Evolutionary conservation across 805 yeast genomes (phyloP), one percentile per base, ranked within the genome.

Genomic region (Teunomyces kruisii): DNA sequence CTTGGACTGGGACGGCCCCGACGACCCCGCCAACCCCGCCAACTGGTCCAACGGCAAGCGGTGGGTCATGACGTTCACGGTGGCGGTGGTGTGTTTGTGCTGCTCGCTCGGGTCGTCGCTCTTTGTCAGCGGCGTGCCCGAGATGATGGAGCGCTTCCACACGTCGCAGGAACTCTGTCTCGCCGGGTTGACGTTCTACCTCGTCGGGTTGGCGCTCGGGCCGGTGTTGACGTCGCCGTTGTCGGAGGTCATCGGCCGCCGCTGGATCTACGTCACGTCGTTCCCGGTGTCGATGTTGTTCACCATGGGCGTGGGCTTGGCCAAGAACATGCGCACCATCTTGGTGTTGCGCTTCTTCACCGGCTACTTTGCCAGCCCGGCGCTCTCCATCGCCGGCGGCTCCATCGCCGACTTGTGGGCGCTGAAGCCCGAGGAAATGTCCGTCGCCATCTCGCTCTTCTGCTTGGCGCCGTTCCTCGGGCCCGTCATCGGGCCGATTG

Each of bases 351-450:
- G 96, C 54, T 86, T 86, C 57, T 79, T 89, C 55, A 72, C 85
- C 15, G 96, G 96, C 0, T 73, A 84, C 24, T 75, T 84, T 40
- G 88, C 94, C 1, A 82, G 91, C 1, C 95, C 94, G 2, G 89
- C 91, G 1, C 73, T 89, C 67, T 84, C 96, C 8, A 80, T 87
- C 52, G 92, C 89, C 9, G 89, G 91, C 43, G 97, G 96, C 51
- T 83, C 94, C 4, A 80, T 89, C 49, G 70, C 83, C 44, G 96
- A 89, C 65, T 65, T 88, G 39, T 89, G 91, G 83, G 76, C 73
- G 15, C 47, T 48, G 24, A 53, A 60, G 10, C 79, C 83, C 4
- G 76, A 78, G 33, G 80, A 81, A 58, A 66, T 82, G 58, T 86
- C 89, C 12, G 54, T 83, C 3, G 90, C 95, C n/a, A 79, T 86